Evolutionary conservation across 768 basidiomycete species (phyloP).

Genomic region (Sarcomyxa edulis): DNA sequence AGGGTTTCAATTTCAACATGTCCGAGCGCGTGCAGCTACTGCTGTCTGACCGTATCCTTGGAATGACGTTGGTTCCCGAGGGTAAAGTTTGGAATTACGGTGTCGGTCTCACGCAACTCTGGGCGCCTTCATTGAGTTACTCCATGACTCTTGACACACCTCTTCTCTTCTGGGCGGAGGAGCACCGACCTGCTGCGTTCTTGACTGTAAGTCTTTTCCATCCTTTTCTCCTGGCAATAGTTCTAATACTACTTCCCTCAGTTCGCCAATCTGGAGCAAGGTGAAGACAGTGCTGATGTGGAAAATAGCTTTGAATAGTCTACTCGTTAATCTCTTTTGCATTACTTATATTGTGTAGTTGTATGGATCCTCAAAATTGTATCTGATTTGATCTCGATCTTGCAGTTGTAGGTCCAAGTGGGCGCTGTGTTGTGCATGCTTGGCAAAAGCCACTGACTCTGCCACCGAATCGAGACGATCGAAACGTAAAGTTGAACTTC

Average conservation of each 20-base stretch:
- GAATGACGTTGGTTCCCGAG: constrained; percentile 92
- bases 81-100: constrained; percentile 98
- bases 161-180: constrained; percentile 92
- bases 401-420: no score
- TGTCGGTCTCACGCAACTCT: constrained; percentile 87
- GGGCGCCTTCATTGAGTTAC: constrained; percentile 78
- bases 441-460: no score
- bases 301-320: constrained; percentile 88
- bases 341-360: constrained; percentile 2
- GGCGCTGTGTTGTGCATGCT: no score
- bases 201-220: constrained; percentile 57
- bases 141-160: constrained; percentile 90
- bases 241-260: constrained; percentile 23
- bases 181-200: constrained; percentile 93
- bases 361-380: no score
- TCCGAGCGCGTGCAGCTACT: constrained; percentile 92
- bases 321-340: constrained; percentile 9
- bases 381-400: no score
- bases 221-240: constrained; percentile 1
- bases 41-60: constrained; percentile 91
- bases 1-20: constrained; percentile 99
- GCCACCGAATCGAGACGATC: no score
- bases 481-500: no score
- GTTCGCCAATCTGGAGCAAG: constrained; percentile 88
- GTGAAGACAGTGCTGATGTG: constrained; percentile 92